Conservation (phyloP, 73 alveolate genomes). For the Tetrahymena malaccensis region DNA sequence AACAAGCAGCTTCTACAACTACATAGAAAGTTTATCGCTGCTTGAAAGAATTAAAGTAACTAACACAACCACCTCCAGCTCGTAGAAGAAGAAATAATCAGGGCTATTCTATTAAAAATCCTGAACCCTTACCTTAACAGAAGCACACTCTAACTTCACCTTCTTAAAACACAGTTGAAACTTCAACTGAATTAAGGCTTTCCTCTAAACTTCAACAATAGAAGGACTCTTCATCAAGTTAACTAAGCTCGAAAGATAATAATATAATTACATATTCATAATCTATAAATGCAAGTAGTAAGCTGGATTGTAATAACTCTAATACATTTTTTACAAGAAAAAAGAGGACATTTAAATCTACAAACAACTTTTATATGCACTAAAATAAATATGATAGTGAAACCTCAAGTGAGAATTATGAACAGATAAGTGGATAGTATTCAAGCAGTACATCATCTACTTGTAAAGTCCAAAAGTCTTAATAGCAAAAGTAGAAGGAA, state of each 20-base stretch:
- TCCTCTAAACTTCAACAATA: background rate
- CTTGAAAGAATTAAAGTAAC: background rate
- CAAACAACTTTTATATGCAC: background rate
- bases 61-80: background rate
- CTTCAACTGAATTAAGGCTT: background rate
- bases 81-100: background rate
- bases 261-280: background rate
- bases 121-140: background rate
- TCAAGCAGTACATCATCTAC: background rate
- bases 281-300: too few relatives aligned
- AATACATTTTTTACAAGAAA: background rate
- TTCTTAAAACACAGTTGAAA: background rate
- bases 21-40: background rate
- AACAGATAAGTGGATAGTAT: background rate
- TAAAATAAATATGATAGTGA: background rate
- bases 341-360: too few relatives aligned
- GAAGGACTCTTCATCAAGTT: background rate
- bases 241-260: background rate
- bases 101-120: background rate
- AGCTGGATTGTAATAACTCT: background rate
- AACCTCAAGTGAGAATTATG: background rate
- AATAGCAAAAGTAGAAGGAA: background rate
- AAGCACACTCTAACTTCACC: background rate
- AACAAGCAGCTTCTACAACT: background rate
- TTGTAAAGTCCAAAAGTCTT: background rate